Conservation (phyloP, 148 eudicot species). For the Fagopyrum tataricum region DNA sequence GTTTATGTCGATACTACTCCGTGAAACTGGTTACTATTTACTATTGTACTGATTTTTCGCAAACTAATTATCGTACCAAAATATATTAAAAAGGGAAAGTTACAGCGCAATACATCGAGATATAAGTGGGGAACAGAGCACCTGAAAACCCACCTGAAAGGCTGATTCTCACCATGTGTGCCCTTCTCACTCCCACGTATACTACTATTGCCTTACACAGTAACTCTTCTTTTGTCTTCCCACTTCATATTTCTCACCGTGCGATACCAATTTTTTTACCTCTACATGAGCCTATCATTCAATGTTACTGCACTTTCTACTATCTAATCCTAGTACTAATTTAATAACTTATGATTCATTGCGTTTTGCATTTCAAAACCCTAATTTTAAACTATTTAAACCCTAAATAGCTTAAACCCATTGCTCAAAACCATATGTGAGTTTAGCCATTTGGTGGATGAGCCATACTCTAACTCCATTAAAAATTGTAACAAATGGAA, state of each 20-base stretch:
- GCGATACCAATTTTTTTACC: not conserved
- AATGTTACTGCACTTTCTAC: not conserved
- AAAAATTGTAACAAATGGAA: not conserved
- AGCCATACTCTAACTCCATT: no score
- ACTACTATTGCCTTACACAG: not conserved
- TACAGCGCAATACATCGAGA: not conserved
- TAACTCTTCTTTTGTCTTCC: not conserved
- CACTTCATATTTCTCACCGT: not conserved
- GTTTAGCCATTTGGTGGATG: no score
- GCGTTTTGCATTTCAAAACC: no score
- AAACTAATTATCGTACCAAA: no score
- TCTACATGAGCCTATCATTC: not conserved
- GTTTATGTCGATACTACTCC: no score
- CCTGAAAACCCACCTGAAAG: slow-evolving; percentile 19
- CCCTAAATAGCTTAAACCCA: no score
- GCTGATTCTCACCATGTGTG: slow-evolving; percentile 17
- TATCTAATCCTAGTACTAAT: no score
- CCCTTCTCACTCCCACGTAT: not conserved
- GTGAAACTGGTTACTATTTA: no score
- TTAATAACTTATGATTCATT: no score
- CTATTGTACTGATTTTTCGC: no score
- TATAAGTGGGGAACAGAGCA: slow-evolving; percentile 15
- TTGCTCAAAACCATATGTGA: no score
- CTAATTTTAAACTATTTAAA: no score
- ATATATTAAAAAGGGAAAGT: not conserved